A percentile compares a stretch with the other conserved stretches of the same genome.
These are phyloP conservation scores for Emergomyces orientalis DNA, from an alignment of 2,329 filamentous ascomycete genomes.

Conservation along the genomic window DNA sequence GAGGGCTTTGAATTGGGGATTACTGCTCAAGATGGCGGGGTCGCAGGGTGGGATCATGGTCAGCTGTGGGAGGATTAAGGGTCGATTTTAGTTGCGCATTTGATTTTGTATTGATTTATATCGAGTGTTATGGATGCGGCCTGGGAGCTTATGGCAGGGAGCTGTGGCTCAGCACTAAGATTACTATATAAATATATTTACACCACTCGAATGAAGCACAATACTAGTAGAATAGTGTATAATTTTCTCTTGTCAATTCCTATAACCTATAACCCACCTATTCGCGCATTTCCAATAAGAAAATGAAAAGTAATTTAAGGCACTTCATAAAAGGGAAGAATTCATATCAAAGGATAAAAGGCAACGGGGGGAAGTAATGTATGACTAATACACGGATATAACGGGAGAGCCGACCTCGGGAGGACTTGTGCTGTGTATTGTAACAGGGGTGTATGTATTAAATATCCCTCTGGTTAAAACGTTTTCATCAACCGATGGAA, in stretches of 20 bases:
- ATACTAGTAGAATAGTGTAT: not conserved
- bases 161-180: not conserved
- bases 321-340: not conserved
- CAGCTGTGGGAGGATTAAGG: not conserved
- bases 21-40: conserved; percentile 30
- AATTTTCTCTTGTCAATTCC: not conserved
- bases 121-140: not conserved
- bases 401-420: too few relatives aligned
- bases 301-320: not conserved
- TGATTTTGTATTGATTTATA: too few relatives aligned
- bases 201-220: not conserved
- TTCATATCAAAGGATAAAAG: too few relatives aligned
- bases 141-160: not conserved
- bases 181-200: not conserved
- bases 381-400: too few relatives aligned
- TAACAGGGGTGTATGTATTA: not conserved
- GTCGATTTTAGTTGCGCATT: not conserved
- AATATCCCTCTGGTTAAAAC: too few relatives aligned
- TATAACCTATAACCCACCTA: not conserved
- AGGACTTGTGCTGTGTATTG: not conserved
- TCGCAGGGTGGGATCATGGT: conserved; percentile 38
- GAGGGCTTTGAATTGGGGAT: conserved; percentile 36
- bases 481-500: too few relatives aligned
- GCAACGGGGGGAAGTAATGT: too few relatives aligned
- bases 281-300: not conserved